Percentiles rank a stretch among this genome's conserved stretches.
phyloP scores from a whole-genome alignment of 768 basidiomycete genomes.

The Rhizopogon vulgaris region DNA sequence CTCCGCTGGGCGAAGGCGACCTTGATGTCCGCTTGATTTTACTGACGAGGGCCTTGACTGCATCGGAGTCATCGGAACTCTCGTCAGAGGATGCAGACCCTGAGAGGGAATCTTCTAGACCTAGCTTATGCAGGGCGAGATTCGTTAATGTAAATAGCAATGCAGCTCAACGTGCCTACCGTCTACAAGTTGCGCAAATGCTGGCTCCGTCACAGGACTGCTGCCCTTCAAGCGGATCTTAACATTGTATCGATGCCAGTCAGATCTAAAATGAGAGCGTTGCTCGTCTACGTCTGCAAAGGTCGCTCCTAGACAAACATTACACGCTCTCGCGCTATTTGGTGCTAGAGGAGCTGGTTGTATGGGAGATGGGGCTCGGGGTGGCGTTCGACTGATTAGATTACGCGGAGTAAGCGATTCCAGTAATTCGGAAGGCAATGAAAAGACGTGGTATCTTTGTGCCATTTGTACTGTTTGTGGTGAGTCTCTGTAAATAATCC shows the following conservation, averaged over 20 bases:
- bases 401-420: constrained; percentile 66
- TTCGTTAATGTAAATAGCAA: neutral
- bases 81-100: constrained; percentile 78
- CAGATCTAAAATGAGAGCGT: constrained; percentile 80
- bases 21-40: constrained; percentile 47
- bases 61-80: constrained; percentile 54
- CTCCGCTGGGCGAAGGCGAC: constrained; percentile 40
- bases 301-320: constrained; percentile 58
- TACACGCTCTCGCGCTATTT: constrained; percentile 50
- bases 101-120: constrained; percentile 82
- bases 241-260: constrained; percentile 99
- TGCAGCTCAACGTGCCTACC: constrained; percentile 38
- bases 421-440: constrained; percentile 63
- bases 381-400: constrained; percentile 34
- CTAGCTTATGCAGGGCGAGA: constrained; percentile 26
- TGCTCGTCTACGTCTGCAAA: constrained; percentile 81
- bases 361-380: constrained; percentile 27
- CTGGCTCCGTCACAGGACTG: constrained; percentile 55
- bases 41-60: constrained; percentile 60
- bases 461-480: constrained; percentile 10
- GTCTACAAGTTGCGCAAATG: constrained; percentile 76
- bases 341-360: constrained; percentile 20
- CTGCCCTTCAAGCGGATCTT: constrained; percentile 69
- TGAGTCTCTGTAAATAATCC: neutral
- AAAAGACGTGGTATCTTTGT: constrained; percentile 57